phyloP scores from a whole-genome alignment of 257 asterid species.

The Cynanchum wilfordii region DNA sequence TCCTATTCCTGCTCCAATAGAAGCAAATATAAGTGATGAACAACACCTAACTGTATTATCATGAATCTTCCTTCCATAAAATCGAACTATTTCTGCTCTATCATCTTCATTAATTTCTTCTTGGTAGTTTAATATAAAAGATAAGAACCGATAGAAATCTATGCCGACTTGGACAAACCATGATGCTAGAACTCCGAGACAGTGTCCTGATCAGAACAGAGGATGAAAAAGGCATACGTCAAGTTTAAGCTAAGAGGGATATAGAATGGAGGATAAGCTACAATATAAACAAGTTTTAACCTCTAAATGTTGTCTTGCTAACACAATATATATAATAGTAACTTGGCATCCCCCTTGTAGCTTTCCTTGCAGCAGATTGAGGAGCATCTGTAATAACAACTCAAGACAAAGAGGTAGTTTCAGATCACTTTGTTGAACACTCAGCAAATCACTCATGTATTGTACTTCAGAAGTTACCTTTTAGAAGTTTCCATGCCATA shows the following conservation, averaged over 20 bases:
- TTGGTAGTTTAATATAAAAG: slow-evolving; percentile 28
- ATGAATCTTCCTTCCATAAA: slow-evolving; percentile 52
- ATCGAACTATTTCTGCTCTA: slow-evolving; percentile 25
- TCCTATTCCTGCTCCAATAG: slow-evolving; percentile 88
- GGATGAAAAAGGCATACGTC: slow-evolving; percentile 8
- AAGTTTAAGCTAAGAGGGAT: slow-evolving; percentile 5
- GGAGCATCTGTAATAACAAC: slow-evolving; percentile 57
- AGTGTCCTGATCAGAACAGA: slow-evolving; percentile 53
- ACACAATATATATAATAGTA: slow-evolving; percentile 45
- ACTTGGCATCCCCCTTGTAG: slow-evolving; percentile 63
- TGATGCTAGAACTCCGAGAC: slow-evolving; percentile 81
- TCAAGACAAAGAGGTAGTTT: slow-evolving; percentile 1
- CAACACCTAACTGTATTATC: slow-evolving; percentile 54
- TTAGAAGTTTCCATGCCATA: slow-evolving; percentile 94
- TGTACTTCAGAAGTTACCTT: slow-evolving; percentile 41
- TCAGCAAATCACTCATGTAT: not conserved
- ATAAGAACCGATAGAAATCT: slow-evolving; percentile 52
- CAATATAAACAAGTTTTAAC: slow-evolving; percentile 25
- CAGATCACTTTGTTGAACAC: not conserved
- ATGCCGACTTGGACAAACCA: slow-evolving; percentile 82
- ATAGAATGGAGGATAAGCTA: slow-evolving; percentile 1
- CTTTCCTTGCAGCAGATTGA: slow-evolving; percentile 84
- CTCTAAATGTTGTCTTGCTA: slow-evolving; percentile 78
- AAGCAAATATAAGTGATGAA: slow-evolving; percentile 69
- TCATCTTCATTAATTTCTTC: slow-evolving; percentile 35